Conservation (phyloP, 2,329 filamentous ascomycete genomes). For the Tolypocladium capitatum region DNA sequence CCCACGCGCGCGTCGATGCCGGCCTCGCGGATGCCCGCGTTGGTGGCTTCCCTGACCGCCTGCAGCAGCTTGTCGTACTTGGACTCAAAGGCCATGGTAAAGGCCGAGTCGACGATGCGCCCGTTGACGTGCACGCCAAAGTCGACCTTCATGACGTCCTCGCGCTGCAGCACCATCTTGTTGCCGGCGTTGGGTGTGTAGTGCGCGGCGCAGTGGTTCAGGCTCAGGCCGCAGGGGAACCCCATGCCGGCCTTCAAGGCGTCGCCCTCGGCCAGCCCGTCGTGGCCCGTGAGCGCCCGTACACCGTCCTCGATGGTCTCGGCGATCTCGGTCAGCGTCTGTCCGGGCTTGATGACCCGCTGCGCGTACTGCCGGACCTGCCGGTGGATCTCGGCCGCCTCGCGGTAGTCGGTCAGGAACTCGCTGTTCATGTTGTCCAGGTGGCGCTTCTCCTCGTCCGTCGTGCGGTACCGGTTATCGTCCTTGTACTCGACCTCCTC, state of each 20-base stretch:
- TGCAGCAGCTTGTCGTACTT: constrained; percentile 62
- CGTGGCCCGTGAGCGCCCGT: constrained; percentile 61
- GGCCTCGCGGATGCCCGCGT: constrained; percentile 72
- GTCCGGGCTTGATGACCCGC: constrained; percentile 67
- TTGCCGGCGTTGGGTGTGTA: constrained; percentile 82
- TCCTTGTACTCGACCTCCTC: constrained; percentile 66
- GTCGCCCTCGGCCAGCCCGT: constrained; percentile 66
- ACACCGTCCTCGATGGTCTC: constrained; percentile 80
- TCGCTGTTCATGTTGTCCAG: constrained; percentile 71
- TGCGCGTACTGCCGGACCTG: constrained; percentile 77
- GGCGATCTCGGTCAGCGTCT: constrained; percentile 68
- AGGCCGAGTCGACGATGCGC: constrained; percentile 69
- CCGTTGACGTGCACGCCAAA: constrained; percentile 73
- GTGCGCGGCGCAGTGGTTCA: constrained; percentile 78
- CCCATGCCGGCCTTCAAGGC: constrained; percentile 69
- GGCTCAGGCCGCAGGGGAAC: constrained; percentile 71
- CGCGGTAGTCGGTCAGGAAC: constrained; percentile 67
- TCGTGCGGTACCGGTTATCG: constrained; percentile 67
- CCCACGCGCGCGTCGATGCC: constrained; percentile 84
- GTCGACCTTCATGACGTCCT: constrained; percentile 73
- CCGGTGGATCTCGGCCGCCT: constrained; percentile 78
- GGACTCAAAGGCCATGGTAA: constrained; percentile 64
- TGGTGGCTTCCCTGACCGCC: constrained; percentile 63
- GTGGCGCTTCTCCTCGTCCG: constrained; percentile 71
- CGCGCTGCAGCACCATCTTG: constrained; percentile 56